Evolutionary conservation across 2,329 filamentous ascomycete genomes (phyloP).

Genomic region (Hymenoscyphus salicellus): DNA sequence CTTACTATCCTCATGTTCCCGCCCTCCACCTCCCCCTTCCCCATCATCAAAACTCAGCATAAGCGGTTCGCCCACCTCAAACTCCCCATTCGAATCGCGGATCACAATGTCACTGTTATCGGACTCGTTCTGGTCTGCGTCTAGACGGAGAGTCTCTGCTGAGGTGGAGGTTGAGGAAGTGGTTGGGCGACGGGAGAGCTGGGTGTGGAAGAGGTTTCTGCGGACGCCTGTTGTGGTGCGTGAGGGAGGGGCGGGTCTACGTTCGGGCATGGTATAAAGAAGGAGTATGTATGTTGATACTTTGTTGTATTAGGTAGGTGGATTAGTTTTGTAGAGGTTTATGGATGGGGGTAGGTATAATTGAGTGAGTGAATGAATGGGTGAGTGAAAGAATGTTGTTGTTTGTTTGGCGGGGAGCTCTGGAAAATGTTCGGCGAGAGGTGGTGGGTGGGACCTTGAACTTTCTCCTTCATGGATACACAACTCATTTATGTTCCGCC

Average conservation of each 20-base stretch:
- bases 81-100: constrained; percentile 60
- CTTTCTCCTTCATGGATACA: not conserved
- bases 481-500: not conserved
- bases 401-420: constrained; percentile 12
- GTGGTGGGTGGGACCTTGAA: not conserved
- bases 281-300: too few species aligned
- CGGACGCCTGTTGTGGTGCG: constrained; percentile 38
- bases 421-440: constrained; percentile 12
- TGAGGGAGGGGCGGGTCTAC: constrained; percentile 24
- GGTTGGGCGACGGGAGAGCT: constrained; percentile 57
- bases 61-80: constrained; percentile 58
- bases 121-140: constrained; percentile 41
- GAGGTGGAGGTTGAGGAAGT: constrained; percentile 41
- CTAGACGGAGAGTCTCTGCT: constrained; percentile 49
- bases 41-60: constrained; percentile 50
- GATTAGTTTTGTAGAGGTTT: not conserved
- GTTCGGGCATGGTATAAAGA: constrained; percentile 29
- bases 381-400: constrained; percentile 7
- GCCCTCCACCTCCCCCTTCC: constrained; percentile 51
- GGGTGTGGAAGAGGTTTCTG: constrained; percentile 58
- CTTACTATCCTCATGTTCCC: constrained; percentile 48
- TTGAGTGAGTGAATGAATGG: not conserved
- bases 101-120: constrained; percentile 57
- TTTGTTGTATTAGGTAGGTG: not conserved
- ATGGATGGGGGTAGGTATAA: not conserved